Evolutionary conservation across 768 basidiomycete species (phyloP).

Genomic region (Coprinopsis marcescibilis): DNA sequence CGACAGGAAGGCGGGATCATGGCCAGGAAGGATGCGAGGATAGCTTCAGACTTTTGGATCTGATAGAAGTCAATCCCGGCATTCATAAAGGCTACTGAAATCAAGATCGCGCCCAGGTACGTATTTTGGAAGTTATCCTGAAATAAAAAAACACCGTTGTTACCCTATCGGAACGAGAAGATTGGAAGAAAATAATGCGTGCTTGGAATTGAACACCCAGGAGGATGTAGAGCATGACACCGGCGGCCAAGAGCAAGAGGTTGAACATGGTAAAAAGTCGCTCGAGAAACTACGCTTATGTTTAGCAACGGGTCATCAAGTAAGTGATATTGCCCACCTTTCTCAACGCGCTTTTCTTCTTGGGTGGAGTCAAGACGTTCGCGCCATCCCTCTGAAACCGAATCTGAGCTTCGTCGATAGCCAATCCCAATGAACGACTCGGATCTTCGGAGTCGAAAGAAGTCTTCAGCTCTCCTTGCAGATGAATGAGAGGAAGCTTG

Average conservation of each 20-base stretch:
- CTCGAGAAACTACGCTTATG: conserved; percentile 48
- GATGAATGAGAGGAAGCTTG: conserved; percentile 33
- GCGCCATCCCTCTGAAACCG: conserved; percentile 53
- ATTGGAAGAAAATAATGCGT: conserved; percentile 3
- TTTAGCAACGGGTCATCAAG: not conserved
- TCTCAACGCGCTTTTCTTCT: conserved; percentile 58
- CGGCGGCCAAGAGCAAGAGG: conserved; percentile 59
- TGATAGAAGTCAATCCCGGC: conserved; percentile 69
- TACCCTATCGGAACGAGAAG: not conserved
- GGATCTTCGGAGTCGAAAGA: conserved; percentile 51
- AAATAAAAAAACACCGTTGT: conserved; percentile 15
- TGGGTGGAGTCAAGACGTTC: conserved; percentile 61
- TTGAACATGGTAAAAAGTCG: conserved; percentile 62
- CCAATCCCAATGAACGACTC: conserved; percentile 43
- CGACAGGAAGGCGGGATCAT: conserved; percentile 69
- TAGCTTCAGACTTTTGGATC: conserved; percentile 69
- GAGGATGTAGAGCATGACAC: conserved; percentile 59
- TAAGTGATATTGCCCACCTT: conserved; percentile 35
- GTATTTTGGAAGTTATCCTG: conserved; percentile 59
- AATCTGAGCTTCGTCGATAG: conserved; percentile 43
- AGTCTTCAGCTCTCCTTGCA: conserved; percentile 39
- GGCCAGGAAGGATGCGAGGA: conserved; percentile 65
- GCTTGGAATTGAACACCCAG: conserved; percentile 60
- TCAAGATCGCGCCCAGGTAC: conserved; percentile 66
- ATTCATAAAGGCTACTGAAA: conserved; percentile 62